Conservation (phyloP, 331 rosid species). For the Quercus tomentella region DNA sequence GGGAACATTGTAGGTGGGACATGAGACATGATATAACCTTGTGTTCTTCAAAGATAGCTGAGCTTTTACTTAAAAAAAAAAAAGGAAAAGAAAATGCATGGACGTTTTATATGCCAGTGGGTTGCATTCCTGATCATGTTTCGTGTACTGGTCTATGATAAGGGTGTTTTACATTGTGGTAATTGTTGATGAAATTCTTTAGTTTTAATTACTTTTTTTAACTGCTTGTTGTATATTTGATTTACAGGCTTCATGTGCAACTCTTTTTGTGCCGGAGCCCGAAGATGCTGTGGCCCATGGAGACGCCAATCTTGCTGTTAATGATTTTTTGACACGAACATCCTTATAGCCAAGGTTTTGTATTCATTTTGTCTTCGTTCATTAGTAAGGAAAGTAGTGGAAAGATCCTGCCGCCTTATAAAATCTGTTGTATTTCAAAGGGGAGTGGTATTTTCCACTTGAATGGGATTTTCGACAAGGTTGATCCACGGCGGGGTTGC, state of each 20-base stretch:
- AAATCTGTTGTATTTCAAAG: conserved; percentile 13
- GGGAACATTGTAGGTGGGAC: neutral
- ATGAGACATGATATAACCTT: too few species aligned
- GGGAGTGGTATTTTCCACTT: neutral
- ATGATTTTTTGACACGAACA: conserved; percentile 81
- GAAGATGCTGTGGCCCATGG: conserved; percentile 97
- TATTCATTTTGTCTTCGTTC: conserved; percentile 20
- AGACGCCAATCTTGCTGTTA: conserved; percentile 85
- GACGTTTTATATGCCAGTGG: neutral
- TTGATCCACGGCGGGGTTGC: conserved; percentile 13
- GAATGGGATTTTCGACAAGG: conserved; percentile 14
- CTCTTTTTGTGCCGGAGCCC: conserved; percentile 80
- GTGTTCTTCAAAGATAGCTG: too few species aligned
- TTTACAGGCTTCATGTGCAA: conserved; percentile 74
- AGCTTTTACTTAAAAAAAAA: too few species aligned
- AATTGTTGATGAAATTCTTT: neutral
- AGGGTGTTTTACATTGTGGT: neutral
- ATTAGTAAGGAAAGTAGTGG: conserved; percentile 19
- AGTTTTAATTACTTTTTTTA: neutral
- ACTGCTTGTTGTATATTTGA: neutral
- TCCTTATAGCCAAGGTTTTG: conserved; percentile 35
- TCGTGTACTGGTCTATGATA: neutral
- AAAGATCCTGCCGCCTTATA: conserved; percentile 29
- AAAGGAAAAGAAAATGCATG: too few species aligned
- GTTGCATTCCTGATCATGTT: neutral